phyloP scores from a whole-genome alignment of 495 filamentous ascomycete species.

The Durotheca rogersii region DNA sequence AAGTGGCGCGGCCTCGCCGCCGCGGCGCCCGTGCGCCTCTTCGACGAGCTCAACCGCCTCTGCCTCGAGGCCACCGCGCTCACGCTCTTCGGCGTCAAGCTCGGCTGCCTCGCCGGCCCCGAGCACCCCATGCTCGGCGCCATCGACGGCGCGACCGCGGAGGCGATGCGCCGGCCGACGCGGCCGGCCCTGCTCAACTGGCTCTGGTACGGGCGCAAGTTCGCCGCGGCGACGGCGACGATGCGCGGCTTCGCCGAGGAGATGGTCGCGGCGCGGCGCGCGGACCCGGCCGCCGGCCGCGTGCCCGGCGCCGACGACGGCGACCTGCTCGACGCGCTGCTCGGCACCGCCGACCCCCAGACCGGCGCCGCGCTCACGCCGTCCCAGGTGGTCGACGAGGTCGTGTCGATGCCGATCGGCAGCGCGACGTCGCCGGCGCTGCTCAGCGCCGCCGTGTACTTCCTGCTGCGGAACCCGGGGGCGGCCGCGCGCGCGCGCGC shows the following conservation, averaged over 20 bases:
- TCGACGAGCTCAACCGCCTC: slow-evolving; percentile 67
- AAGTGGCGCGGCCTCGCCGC: slow-evolving; percentile 67
- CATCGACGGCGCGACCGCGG: slow-evolving; percentile 64
- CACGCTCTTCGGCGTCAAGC: slow-evolving; percentile 62
- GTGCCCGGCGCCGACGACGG: too few relatives aligned
- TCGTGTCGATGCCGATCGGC: slow-evolving; percentile 59
- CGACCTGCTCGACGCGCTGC: slow-evolving; percentile 69
- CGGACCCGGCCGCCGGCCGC: slow-evolving; percentile 58
- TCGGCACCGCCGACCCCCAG: slow-evolving; percentile 64
- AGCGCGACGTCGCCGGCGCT: slow-evolving; percentile 50
- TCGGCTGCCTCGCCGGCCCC: slow-evolving; percentile 64
- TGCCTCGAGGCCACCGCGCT: slow-evolving; percentile 69
- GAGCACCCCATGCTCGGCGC: slow-evolving; percentile 63
- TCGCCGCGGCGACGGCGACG: slow-evolving; percentile 53
- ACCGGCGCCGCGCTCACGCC: slow-evolving; percentile 61
- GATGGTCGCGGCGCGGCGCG: slow-evolving; percentile 57
- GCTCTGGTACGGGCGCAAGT: slow-evolving; percentile 56
- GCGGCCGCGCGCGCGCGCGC: slow-evolving; percentile 61
- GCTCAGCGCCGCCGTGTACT: slow-evolving; percentile 57
- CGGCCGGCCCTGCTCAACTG: slow-evolving; percentile 58
- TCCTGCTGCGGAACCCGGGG: slow-evolving; percentile 61
- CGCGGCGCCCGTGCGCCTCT: too few relatives aligned
- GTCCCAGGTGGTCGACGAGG: slow-evolving; percentile 65
- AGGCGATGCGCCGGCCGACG: slow-evolving; percentile 55
- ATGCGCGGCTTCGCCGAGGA: slow-evolving; percentile 57